phyloP scores from a whole-genome alignment of 805 yeast genomes.

The Brettanomyces custersianus region DNA sequence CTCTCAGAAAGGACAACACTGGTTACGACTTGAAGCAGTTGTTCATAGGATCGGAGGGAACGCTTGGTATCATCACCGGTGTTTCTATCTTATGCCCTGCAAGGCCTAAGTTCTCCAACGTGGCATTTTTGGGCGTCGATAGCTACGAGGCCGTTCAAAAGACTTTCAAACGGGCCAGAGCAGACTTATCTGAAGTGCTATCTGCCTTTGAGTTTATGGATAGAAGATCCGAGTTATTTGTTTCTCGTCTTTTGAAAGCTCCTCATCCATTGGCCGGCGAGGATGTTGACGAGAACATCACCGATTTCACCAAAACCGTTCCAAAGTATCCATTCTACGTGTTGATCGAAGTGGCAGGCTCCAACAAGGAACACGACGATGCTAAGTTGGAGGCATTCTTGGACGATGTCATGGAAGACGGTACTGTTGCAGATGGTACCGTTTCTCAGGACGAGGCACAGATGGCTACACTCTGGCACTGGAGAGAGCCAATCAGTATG shows the following conservation, averaged over 20 bases:
- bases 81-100: conserved; percentile 85
- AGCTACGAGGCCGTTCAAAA: conserved; percentile 78
- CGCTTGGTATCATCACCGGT: conserved; percentile 85
- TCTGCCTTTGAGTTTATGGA: conserved; percentile 97
- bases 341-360: conserved; percentile 92
- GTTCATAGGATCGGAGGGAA: conserved; percentile 91
- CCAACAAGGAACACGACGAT: conserved; percentile 88
- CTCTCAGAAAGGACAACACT: conserved; percentile 89
- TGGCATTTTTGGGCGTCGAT: conserved; percentile 78
- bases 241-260: conserved; percentile 49
- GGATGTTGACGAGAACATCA: conserved; percentile 6
- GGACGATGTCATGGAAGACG: conserved; percentile 79
- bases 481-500: conserved; percentile 95
- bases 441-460: conserved; percentile 95
- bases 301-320: conserved; percentile 35
- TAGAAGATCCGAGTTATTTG: conserved; percentile 51
- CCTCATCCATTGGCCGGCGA: conserved; percentile 66
- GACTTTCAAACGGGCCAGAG: conserved; percentile 69
- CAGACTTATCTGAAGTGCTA: conserved; percentile 73
- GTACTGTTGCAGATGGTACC: conserved; percentile 82
- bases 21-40: conserved; percentile 90
- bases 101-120: conserved; percentile 77
- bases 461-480: conserved; percentile 73
- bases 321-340: conserved; percentile 79
- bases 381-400: conserved; percentile 79